Evolutionary conservation across 208 protist genomes (phyloP).

Genomic region (Trypanosoma vivax): DNA sequence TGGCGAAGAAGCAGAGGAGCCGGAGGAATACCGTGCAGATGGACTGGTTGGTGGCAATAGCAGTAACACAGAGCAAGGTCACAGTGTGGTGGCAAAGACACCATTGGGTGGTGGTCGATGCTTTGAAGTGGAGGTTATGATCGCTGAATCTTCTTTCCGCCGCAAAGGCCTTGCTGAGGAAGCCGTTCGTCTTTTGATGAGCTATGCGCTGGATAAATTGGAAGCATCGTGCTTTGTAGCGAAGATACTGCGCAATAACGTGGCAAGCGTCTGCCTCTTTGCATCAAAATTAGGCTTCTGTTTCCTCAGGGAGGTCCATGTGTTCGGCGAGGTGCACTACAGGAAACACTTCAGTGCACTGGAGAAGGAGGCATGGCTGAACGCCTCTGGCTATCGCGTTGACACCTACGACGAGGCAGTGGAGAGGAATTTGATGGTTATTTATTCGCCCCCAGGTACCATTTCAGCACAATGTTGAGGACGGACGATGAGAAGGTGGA

Average conservation of each 20-base stretch:
- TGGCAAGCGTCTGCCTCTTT: slow-evolving; percentile 70
- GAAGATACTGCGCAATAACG: slow-evolving; percentile 84
- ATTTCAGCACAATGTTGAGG: neutral
- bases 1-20: slow-evolving; percentile 20
- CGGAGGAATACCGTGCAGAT: slow-evolving; percentile 10
- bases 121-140: slow-evolving; percentile 90
- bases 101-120: neutral
- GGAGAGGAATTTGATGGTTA: neutral
- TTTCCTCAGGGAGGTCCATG: slow-evolving; percentile 56
- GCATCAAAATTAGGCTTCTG: slow-evolving; percentile 56
- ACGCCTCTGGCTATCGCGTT: slow-evolving; percentile 22
- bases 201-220: slow-evolving; percentile 70
- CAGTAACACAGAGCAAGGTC: neutral
- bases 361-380: slow-evolving; percentile 20
- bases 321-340: slow-evolving; percentile 82
- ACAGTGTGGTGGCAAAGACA: neutral
- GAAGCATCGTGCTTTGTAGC: slow-evolving; percentile 69
- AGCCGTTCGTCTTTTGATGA: slow-evolving; percentile 79
- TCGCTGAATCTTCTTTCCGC: slow-evolving; percentile 63
- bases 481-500: neutral
- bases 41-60: neutral
- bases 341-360: slow-evolving; percentile 19
- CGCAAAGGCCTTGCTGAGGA: slow-evolving; percentile 64
- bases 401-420: slow-evolving; percentile 10
- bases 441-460: slow-evolving; percentile 2